Conservation (phyloP, 2,329 filamentous ascomycete species). For the Epichloe baconii region DNA sequence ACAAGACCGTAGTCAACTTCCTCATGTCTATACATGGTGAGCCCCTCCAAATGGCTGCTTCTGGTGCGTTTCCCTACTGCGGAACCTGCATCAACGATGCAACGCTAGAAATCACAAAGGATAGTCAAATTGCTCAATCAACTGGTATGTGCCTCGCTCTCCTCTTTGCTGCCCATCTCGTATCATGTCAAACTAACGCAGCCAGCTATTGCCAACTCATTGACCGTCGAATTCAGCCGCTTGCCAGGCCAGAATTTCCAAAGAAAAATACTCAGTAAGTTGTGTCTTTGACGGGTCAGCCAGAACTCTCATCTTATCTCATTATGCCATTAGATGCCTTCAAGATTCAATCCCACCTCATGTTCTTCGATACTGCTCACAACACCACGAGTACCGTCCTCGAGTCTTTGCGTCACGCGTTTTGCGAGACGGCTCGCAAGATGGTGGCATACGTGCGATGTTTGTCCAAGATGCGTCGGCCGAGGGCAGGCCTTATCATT, state of each 20-base stretch:
- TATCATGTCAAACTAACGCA: background rate
- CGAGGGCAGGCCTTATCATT: slow-evolving; percentile 46
- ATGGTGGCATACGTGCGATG: slow-evolving; percentile 49
- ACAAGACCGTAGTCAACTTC: slow-evolving; percentile 82
- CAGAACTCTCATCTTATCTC: too few relatives aligned
- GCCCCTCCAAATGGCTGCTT: slow-evolving; percentile 32
- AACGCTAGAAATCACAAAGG: slow-evolving; percentile 63
- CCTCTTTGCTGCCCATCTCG: background rate
- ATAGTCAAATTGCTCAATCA: slow-evolving; percentile 32
- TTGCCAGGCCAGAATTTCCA: slow-evolving; percentile 66
- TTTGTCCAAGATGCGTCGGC: slow-evolving; percentile 43
- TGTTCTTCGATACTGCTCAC: slow-evolving; percentile 70
- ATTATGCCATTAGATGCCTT: slow-evolving; percentile 40
- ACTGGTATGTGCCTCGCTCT: background rate
- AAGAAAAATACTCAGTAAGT: slow-evolving; percentile 60
- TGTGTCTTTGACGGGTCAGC: too few relatives aligned
- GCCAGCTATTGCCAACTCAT: slow-evolving; percentile 45
- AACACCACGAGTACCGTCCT: slow-evolving; percentile 60
- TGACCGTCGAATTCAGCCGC: slow-evolving; percentile 67
- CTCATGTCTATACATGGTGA: slow-evolving; percentile 43
- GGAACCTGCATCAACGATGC: slow-evolving; percentile 63
- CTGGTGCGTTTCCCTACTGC: slow-evolving; percentile 69
- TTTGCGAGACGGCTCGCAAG: slow-evolving; percentile 68
- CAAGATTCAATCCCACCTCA: slow-evolving; percentile 72
- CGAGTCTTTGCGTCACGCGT: slow-evolving; percentile 61